A percentile compares a stretch with the other conserved stretches of the same genome.
Evolutionary conservation across 768 basidiomycete genomes (phyloP).

Genomic region (Galerina sulciceps): DNA sequence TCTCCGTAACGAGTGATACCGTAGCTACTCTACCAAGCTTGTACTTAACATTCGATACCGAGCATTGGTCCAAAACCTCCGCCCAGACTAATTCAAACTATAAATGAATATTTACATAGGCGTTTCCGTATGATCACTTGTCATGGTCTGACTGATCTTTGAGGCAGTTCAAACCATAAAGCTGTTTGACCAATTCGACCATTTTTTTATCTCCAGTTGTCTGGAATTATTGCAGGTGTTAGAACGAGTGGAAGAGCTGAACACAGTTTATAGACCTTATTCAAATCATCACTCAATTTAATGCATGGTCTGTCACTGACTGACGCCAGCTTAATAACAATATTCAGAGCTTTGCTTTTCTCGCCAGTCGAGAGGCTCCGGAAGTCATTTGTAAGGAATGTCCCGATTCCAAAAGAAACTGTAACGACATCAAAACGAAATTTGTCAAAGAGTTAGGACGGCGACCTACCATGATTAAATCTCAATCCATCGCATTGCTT

Average conservation of each 20-base stretch:
- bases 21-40: no score
- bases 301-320: constrained; percentile 80
- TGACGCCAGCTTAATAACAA: constrained; percentile 89
- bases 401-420: constrained; percentile 96
- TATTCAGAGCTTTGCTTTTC: constrained; percentile 85
- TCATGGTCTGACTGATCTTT: no score
- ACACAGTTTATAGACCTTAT: constrained; percentile 53
- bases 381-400: constrained; percentile 92
- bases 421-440: not conserved
- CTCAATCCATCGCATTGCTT: constrained; percentile 76
- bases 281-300: constrained; percentile 92
- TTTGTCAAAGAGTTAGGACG: constrained; percentile 1
- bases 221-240: constrained; percentile 33
- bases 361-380: constrained; percentile 47
- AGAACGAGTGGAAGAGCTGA: not conserved
- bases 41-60: no score
- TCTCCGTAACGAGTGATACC: no score
- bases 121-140: no score
- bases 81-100: no score
- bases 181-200: constrained; percentile 61
- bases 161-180: constrained; percentile 34
- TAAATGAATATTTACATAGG: not conserved
- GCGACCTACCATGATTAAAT: constrained; percentile 55
- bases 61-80: no score
- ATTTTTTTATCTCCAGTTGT: constrained; percentile 70